A percentile compares a stretch with the other conserved stretches of the same genome.
Evolutionary conservation across 2,329 filamentous ascomycete genomes (phyloP).

Genomic region (Neofusicoccum umdonicola): DNA sequence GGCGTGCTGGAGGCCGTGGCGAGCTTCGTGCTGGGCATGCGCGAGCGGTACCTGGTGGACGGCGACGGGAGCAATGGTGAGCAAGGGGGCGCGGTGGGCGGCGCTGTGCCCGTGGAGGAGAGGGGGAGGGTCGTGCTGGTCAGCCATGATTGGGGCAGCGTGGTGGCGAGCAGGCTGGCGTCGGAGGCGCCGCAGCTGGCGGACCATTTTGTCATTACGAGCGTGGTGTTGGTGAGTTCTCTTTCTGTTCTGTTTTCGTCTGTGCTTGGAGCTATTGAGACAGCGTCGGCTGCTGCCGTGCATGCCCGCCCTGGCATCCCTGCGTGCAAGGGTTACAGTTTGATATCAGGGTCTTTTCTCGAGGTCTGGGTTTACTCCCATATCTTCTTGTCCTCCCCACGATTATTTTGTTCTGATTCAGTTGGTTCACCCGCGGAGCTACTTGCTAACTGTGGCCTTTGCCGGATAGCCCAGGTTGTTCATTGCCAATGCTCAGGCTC

Average conservation of each 20-base stretch:
- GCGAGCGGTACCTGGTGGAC: constrained; percentile 31
- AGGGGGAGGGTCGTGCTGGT: constrained; percentile 44
- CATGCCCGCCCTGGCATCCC: not conserved
- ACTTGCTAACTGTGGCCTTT: not conserved
- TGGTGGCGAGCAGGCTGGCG: constrained; percentile 55
- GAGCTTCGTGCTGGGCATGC: constrained; percentile 53
- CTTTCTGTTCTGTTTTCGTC: not conserved
- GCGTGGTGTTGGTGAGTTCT: constrained; percentile 51
- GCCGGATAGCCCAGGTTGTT: constrained; percentile 41
- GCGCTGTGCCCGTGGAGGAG: constrained; percentile 16
- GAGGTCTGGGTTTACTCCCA: not conserved
- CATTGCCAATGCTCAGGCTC: constrained; percentile 42
- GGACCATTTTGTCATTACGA: constrained; percentile 55
- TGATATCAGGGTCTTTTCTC: not conserved
- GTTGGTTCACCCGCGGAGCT: too few relatives aligned
- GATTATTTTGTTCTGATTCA: not conserved
- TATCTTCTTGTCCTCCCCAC: not conserved
- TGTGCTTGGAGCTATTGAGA: not conserved
- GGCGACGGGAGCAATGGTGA: not conserved
- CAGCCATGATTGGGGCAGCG: constrained; percentile 56
- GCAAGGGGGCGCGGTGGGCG: not conserved
- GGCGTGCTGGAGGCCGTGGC: constrained; percentile 53
- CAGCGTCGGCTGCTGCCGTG: not conserved
- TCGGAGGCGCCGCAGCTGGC: constrained; percentile 56
- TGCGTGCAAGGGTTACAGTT: not conserved